A percentile compares a stretch with the other conserved stretches of the same genome.
Evolutionary conservation across 2,329 filamentous ascomycete genomes (phyloP).

Genomic region (Magnaporthiopsis incrustans): DNA sequence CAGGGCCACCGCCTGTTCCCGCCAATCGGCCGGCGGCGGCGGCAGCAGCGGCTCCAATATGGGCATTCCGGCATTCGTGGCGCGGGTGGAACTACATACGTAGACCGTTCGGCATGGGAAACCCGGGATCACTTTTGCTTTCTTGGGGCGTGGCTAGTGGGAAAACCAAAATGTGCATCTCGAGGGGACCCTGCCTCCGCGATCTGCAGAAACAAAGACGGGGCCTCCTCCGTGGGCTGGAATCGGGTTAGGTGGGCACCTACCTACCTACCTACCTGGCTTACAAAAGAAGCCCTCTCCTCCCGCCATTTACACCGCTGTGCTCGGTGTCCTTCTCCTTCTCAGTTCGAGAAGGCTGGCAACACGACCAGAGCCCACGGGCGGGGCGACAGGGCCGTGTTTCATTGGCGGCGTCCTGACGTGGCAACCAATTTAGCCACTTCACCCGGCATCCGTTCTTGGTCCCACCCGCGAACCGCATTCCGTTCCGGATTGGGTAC

Average conservation of each 20-base stretch:
- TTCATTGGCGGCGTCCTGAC: neutral
- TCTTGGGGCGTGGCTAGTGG: neutral
- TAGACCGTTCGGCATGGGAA: no score
- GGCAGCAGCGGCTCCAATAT: neutral
- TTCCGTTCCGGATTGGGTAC: neutral
- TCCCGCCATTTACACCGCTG: neutral
- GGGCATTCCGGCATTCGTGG: neutral
- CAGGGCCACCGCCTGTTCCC: neutral
- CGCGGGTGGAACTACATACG: no score
- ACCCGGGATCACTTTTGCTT: neutral
- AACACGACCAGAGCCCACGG: neutral
- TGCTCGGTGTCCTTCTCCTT: neutral
- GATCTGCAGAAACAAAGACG: no score
- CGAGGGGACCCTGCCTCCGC: neutral
- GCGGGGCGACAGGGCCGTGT: neutral
- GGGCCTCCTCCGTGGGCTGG: neutral
- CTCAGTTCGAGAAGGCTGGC: neutral
- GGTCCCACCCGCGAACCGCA: neutral
- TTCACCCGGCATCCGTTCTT: neutral
- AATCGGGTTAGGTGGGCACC: neutral
- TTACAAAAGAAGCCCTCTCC: no score
- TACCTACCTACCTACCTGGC: no score
- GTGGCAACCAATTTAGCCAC: neutral
- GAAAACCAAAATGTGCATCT: neutral
- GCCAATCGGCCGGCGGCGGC: neutral